A percentile compares a stretch with the other conserved stretches of the same genome.
Evolutionary conservation across 352 stramenopile species (phyloP).

Genomic region (Phytophthora pisi): DNA sequence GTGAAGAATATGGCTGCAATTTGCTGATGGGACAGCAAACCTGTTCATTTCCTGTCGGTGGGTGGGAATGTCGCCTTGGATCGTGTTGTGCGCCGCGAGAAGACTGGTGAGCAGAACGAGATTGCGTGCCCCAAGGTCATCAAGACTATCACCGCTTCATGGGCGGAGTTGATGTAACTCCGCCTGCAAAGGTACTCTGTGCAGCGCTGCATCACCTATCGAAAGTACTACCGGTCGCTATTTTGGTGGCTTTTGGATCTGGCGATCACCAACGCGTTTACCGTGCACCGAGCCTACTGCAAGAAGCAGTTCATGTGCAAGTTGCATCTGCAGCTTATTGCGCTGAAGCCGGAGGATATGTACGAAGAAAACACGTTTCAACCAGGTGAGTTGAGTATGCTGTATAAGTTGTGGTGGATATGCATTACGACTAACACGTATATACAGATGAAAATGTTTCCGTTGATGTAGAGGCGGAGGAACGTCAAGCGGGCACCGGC

Average conservation of each 20-base stretch:
- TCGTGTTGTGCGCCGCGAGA: slow-evolving; percentile 1
- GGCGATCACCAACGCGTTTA: slow-evolving; percentile 14
- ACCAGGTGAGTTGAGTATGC: not conserved
- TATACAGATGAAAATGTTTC: not conserved
- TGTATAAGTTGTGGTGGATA: not conserved
- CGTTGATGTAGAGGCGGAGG: not conserved
- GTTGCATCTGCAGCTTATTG: slow-evolving; percentile 5
- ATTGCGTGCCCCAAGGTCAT: slow-evolving; percentile 8
- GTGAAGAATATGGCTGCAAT: slow-evolving; percentile 7
- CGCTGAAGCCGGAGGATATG: not conserved
- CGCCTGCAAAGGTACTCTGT: slow-evolving; percentile 18
- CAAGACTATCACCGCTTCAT: slow-evolving; percentile 15
- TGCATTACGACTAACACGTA: not conserved
- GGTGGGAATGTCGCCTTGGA: slow-evolving; percentile 1
- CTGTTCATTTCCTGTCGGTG: slow-evolving; percentile 9
- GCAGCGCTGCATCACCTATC: slow-evolving; percentile 9
- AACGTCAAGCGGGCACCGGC: not conserved
- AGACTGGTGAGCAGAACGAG: slow-evolving; percentile 9
- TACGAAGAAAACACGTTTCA: slow-evolving; percentile 7
- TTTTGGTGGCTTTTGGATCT: slow-evolving; percentile 19
- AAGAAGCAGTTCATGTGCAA: slow-evolving; percentile 10
- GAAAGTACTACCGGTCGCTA: slow-evolving; percentile 22
- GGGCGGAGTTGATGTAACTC: slow-evolving; percentile 21
- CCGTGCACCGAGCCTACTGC: slow-evolving; percentile 4
- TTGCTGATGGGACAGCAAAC: slow-evolving; percentile 13